Percentiles rank a stretch among this genome's conserved stretches.
Conservation (phyloP, 257 asterid genomes). For the Fraxinus cuspidata region DNA sequence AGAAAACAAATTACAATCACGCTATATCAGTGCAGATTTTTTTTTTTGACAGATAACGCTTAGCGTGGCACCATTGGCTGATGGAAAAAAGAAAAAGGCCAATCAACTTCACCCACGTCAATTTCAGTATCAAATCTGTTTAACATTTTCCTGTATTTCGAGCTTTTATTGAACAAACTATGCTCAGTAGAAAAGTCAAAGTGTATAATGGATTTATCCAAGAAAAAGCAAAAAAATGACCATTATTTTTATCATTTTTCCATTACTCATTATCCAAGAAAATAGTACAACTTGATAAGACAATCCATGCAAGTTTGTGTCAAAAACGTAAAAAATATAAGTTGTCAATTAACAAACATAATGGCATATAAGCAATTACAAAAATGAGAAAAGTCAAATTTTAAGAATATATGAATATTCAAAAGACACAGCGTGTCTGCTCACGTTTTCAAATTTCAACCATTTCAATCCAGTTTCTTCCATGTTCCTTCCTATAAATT, state of each 20-base stretch:
- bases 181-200: neutral
- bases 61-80: too few species aligned
- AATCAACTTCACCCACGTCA: too few species aligned
- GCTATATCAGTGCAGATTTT: too few species aligned
- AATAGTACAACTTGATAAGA: neutral
- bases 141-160: too few species aligned
- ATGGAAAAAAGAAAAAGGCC: too few species aligned
- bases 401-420: slow-evolving; percentile 1
- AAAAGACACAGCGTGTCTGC: slow-evolving; percentile 33
- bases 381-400: slow-evolving; percentile 28
- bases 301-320: neutral
- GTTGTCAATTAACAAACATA: neutral
- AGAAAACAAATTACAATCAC: too few species aligned
- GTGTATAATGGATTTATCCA: neutral
- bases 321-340: neutral
- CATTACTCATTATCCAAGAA: neutral
- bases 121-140: too few species aligned
- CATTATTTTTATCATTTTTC: neutral
- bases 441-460: neutral
- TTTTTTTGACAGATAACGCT: too few species aligned
- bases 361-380: neutral
- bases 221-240: neutral
- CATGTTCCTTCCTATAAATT: slow-evolving; percentile 24
- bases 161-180: too few species aligned
- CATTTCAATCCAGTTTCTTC: neutral